Percentiles rank a stretch among this genome's conserved stretches.
Conservation (phyloP, 306 rosid species). For the Elaeagnus macrophylla region DNA sequence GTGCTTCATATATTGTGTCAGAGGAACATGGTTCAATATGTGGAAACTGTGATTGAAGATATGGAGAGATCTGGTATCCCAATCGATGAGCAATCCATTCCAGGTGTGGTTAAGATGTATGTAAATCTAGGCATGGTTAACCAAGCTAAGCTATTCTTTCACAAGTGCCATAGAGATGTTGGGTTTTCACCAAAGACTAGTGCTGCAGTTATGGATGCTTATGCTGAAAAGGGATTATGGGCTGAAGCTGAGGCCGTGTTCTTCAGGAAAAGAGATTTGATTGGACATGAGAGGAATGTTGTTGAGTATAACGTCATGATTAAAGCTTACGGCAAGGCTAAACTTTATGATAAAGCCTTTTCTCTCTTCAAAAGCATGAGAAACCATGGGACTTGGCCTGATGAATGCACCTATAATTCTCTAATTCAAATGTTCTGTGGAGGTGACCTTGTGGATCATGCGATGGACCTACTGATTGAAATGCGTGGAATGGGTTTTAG, state of each 20-base stretch:
- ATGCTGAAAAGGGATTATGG: conserved; percentile 78
- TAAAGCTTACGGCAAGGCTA: conserved; percentile 75
- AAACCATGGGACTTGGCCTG: conserved; percentile 69
- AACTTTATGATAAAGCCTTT: conserved; percentile 60
- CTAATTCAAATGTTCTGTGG: conserved; percentile 81
- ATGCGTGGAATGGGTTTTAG: conserved; percentile 62
- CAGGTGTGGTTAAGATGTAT: conserved; percentile 69
- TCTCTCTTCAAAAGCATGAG: conserved; percentile 68
- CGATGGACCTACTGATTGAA: conserved; percentile 50
- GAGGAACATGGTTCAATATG: conserved; percentile 56
- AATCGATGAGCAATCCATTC: conserved; percentile 59
- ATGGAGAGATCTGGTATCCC: conserved; percentile 45
- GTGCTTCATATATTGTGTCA: conserved; percentile 51
- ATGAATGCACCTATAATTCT: conserved; percentile 70
- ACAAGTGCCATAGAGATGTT: conserved; percentile 34
- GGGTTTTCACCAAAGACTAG: conserved; percentile 39
- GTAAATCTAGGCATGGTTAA: conserved; percentile 43
- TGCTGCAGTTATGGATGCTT: conserved; percentile 65
- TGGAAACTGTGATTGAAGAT: conserved; percentile 53
- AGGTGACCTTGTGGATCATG: conserved; percentile 61
- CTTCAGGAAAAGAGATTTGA: conserved; percentile 35
- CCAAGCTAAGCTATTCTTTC: conserved; percentile 39
- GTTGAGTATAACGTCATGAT: conserved; percentile 77
- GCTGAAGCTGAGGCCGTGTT: conserved; percentile 65
- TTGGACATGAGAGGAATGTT: conserved; percentile 42